A percentile compares a stretch with the other conserved stretches of the same genome.
Evolutionary conservation across 2,329 filamentous ascomycete species (phyloP).

Genomic region (Colletotrichum caudatum): DNA sequence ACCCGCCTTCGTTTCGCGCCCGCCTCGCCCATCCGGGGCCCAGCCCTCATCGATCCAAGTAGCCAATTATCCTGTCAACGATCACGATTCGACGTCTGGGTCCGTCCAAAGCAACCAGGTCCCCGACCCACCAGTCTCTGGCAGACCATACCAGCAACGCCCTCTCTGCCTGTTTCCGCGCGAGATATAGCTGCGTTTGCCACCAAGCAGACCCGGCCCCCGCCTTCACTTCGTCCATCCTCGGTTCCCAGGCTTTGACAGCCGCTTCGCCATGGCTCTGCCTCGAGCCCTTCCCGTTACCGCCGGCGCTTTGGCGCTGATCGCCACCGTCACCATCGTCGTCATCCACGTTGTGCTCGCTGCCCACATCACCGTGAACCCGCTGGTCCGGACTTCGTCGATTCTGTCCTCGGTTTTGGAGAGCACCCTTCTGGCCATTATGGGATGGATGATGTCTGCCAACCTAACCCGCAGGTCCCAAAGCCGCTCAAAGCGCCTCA

Average conservation of each 20-base stretch:
- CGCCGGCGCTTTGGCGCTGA: conserved; percentile 53
- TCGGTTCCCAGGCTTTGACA: conserved; percentile 30
- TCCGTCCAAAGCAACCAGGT: conserved; percentile 22
- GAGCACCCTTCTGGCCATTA: conserved; percentile 50
- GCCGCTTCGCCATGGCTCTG: conserved; percentile 50
- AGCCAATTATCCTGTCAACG: conserved; percentile 10
- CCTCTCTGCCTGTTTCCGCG: background rate
- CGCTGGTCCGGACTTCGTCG: conserved; percentile 52
- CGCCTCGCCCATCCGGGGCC: conserved; percentile 21
- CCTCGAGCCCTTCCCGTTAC: conserved; percentile 51
- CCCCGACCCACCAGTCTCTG: conserved; percentile 34
- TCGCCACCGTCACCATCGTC: conserved; percentile 55
- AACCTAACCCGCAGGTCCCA: conserved; percentile 46
- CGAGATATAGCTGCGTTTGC: background rate
- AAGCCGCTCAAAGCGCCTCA: conserved; percentile 44
- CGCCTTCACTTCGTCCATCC: conserved; percentile 6
- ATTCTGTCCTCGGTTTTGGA: conserved; percentile 55
- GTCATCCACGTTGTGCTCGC: conserved; percentile 57
- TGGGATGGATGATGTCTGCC: conserved; percentile 50
- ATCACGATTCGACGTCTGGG: conserved; percentile 5
- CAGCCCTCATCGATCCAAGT: conserved; percentile 22
- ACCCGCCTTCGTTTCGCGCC: conserved; percentile 12
- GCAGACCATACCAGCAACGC: conserved; percentile 23
- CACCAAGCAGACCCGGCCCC: background rate
- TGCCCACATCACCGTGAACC: conserved; percentile 47